These are phyloP conservation scores for Leonotis leonurus DNA, from an alignment of 257 asterid genomes.

Conservation along the genomic window DNA sequence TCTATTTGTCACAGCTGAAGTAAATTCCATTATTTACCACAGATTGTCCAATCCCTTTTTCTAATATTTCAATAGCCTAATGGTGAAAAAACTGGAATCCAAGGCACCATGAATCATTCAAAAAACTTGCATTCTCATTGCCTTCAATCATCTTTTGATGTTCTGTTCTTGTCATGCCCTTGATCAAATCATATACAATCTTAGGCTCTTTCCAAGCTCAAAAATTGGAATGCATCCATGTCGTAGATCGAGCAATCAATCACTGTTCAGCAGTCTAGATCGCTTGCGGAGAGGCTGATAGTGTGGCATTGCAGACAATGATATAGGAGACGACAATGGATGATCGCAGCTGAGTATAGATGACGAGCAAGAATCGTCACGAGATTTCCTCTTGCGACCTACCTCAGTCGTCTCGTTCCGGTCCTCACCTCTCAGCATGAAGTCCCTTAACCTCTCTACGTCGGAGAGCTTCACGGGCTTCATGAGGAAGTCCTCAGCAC, in stretches of 20 bases:
- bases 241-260: too few relatives aligned
- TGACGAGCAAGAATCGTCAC: slow-evolving; percentile 16
- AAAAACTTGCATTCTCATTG: not conserved
- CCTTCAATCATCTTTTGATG: too few relatives aligned
- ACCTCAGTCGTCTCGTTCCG: slow-evolving; percentile 3
- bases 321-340: slow-evolving; percentile 10
- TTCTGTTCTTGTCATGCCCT: not conserved
- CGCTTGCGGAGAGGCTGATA: slow-evolving; percentile 23
- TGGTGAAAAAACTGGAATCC: not conserved
- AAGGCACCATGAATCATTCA: not conserved
- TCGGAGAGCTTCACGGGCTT: slow-evolving; percentile 80
- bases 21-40: slow-evolving; percentile 3
- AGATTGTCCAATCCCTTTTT: not conserved
- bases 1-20: not conserved
- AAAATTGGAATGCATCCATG: too few relatives aligned
- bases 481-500: slow-evolving; percentile 76
- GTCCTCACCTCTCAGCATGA: slow-evolving; percentile 39
- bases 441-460: slow-evolving; percentile 51
- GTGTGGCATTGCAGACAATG: not conserved
- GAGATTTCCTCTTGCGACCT: slow-evolving; percentile 41
- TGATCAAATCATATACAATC: slow-evolving; percentile 6
- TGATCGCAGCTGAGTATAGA: slow-evolving; percentile 12
- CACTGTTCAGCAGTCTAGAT: slow-evolving; percentile 13
- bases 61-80: not conserved
- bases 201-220: not conserved